phyloP scores from a whole-genome alignment of 306 rosid genomes.

The Begonia masoniana region DNA sequence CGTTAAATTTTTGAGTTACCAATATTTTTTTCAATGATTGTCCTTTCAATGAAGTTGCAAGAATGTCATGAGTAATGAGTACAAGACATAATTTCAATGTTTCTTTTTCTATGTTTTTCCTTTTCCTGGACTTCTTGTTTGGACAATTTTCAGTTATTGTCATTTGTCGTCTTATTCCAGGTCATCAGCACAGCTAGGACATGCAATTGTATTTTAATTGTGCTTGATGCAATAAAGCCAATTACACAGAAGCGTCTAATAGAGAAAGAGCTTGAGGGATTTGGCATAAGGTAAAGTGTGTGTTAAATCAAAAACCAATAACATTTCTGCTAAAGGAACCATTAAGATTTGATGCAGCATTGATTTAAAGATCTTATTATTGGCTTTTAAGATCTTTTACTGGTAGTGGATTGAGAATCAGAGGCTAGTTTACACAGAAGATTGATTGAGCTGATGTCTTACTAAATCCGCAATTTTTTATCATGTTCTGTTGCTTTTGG shows the following conservation, averaged over 20 bases:
- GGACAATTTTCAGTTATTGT: conserved; percentile 6
- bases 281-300: conserved; percentile 76
- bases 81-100: too few relatives aligned
- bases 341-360: not conserved
- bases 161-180: conserved; percentile 33
- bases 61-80: not conserved
- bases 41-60: not conserved
- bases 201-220: conserved; percentile 92
- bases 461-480: not conserved
- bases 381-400: too few relatives aligned
- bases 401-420: too few relatives aligned
- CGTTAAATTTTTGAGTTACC: too few relatives aligned
- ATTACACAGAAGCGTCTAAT: conserved; percentile 94
- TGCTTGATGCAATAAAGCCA: conserved; percentile 97
- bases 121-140: too few relatives aligned
- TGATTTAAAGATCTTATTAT: too few relatives aligned
- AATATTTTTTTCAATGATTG: not conserved
- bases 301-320: not conserved
- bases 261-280: conserved; percentile 97
- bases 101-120: too few relatives aligned
- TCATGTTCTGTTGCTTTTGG: not conserved
- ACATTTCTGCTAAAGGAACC: not conserved
- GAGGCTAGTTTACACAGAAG: too few relatives aligned
- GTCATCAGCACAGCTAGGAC: conserved; percentile 99
- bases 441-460: too few relatives aligned